phyloP scores from a whole-genome alignment of 148 eudicot species.

The Pharnaceum exiguum region DNA sequence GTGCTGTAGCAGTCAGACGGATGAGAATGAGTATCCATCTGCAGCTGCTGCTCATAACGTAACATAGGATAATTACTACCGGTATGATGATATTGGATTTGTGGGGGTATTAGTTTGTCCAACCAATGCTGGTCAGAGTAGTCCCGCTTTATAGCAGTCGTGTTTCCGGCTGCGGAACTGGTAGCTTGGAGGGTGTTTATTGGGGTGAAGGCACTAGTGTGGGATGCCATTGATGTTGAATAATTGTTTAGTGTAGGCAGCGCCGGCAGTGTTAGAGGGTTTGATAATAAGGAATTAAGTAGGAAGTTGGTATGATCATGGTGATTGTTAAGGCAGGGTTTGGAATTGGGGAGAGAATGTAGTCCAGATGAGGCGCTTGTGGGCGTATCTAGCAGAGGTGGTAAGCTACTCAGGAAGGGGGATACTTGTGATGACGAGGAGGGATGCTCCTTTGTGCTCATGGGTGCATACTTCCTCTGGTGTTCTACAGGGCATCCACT shows the following conservation, averaged over 20 bases:
- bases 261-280: constrained; percentile 7
- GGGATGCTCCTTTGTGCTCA: constrained; percentile 16
- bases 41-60: neutral
- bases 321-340: neutral
- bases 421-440: constrained; percentile 18
- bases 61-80: neutral
- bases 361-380: neutral
- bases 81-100: neutral
- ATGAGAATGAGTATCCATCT: neutral
- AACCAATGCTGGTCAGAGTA: constrained; percentile 6
- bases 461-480: constrained; percentile 5
- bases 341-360: no score
- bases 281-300: constrained; percentile 13
- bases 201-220: neutral
- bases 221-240: constrained; percentile 3
- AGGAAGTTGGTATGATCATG: constrained; percentile 2
- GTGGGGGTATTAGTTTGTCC: neutral
- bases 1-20: neutral
- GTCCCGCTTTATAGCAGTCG: neutral
- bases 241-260: constrained; percentile 14
- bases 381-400: constrained; percentile 31
- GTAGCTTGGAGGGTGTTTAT: neutral
- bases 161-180: neutral
- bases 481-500: constrained; percentile 17
- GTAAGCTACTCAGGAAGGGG: constrained; percentile 22